Base-by-base conservation (phyloP, 2,329 filamentous ascomycete genomes). In the Pseudogymnoascus sp. region DNA sequence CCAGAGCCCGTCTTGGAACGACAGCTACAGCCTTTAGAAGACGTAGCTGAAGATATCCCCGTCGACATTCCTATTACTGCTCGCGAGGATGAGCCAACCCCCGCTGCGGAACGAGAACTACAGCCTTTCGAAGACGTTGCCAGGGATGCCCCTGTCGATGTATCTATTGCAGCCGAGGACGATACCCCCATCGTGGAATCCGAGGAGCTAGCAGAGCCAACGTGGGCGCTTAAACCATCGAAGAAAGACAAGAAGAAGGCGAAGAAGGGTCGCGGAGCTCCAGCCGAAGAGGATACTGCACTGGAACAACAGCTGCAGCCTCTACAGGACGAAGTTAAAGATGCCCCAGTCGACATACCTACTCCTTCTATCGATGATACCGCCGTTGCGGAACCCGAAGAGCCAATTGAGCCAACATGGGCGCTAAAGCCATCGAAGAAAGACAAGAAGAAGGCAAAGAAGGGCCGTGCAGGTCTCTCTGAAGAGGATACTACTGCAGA, bases 241-340 rank as follows among this genome's bases (percentile, higher is more conserved):
- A 76, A 75, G 64, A 75, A 75, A 65, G 70, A 70, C 8, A 79
- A 79, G 71, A 80, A 72, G 62, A 72, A 71, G 42, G 31, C 26
- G 16, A 60, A 29, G 24, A 37, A 59, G 53, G 26, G 3, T 24
- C n/a, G 24, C 10, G 61, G 16, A n/a, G 29, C 33, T 13, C 29
- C 29, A 38, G 47, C 26, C 19, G 38, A 62, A 13, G 24, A 29
- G 10, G 24, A 31, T 62, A 7, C n/a, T n/a, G 31, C 11, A 59
- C n/a, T 5, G 11, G 53, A 59, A 37, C 29, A 33, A 24, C 26
- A 33, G 33, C 29, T 7, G 7, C 16, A 37, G 13, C 59, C 59
- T 61, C 40, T 42, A 13, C 33, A 40, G 16, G 59, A 40, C 21
- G 59, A 16, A 26, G 24, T 31, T 11, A 61, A 26, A 16, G 59